Evolutionary conservation across 2,329 filamentous ascomycete genomes (phyloP), one percentile per base, ranked within the genome.

Genomic region (Penicillium corylophilum): DNA sequence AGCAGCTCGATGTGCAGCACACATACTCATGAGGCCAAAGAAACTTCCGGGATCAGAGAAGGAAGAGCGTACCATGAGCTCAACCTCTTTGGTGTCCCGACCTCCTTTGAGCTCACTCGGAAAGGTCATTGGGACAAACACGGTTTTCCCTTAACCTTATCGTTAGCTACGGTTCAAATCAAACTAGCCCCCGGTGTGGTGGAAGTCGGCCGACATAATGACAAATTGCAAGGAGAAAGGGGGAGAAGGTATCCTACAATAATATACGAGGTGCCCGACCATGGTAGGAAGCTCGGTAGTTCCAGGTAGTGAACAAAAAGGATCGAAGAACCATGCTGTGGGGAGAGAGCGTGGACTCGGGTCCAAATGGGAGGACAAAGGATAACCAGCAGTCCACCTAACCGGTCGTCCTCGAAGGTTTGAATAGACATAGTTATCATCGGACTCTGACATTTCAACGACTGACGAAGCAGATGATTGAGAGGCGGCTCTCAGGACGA

Each of bases 101-200:
- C 56, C 9, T 20, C 16, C 57, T 53, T 61, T 66, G 33, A 56
- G 53, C 38, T 70, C 70, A 33, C 65, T 64, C 7, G 71, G 66
- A 46, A 73, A 74, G 1, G 71, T 74, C 61, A 71, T 67, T 5
- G 72, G 71, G 28, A 74, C 61, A 49, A 73, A 69, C 10, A 71
- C 62, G 26, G 61, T 56, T 57, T 66, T 66, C 55, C 66, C 70
- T 62, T 46, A n/a, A 51, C 13, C 36, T 48, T 33, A 9, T n/a
- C 16, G 57, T 66, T 48, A 65, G 60, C 46, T 42, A 28, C 28
- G 44, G 38, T 23, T 24, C 41, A 41, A 43, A 22, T 24, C 12
- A 12, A 51, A 36, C 24, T 35, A 43, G 22, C 7, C n/a, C n/a
- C n/a, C n/a, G n/a, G n/a, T n/a, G 29, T 4, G 40, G 18, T 5